Evolutionary conservation across 768 basidiomycete genomes (phyloP), one percentile per base, ranked within the genome.

Genomic region (Podaxis pistillaris): DNA sequence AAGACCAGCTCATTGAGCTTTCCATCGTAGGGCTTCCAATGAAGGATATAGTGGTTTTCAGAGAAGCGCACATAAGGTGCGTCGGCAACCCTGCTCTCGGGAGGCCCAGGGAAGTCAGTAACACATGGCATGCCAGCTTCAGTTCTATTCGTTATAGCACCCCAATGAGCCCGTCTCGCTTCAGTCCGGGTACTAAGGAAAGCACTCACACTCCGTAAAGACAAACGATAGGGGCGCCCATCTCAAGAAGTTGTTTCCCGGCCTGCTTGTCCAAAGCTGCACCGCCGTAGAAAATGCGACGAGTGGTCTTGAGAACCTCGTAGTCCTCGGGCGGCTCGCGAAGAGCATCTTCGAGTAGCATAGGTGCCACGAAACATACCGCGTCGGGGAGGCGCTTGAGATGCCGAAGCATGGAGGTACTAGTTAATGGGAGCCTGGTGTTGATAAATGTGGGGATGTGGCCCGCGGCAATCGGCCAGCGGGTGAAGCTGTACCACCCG

Each of bases 301-400:
- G 52, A 12, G 22, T 55, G 33, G 54, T 60, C 26, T 52, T 59
- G n/a, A 68, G 58, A n/a, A 63, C 44, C 6, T 47, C 55, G 8
- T 62, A 38, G 17, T 56, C 56, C 17, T 40, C 58, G 6, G 57
- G 44, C 12, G 54, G 63, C 9, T 58, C 49, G 5, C 64, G 58
- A 17, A 64, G 60, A 15, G 68, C 51, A 36, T 68, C 65, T 53
- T 70, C 69, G 17, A 69, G 37, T 12, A 70, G 60, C 37, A 64
- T 64, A n/a, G 68, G 69, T 7, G 66, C 56, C 9, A 68, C 33
- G 50, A 66, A 58, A 11, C 54, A 58, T 19, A 64, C 7, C 1
- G 63, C 54, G 17, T 53, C 64, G 22, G 49, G 65, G n/a, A 63
- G 64, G 13, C 54, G 56, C 19, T 46, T 51, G n/a, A 70, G 54